phyloP scores from a whole-genome alignment of 2,329 filamentous ascomycete species.

The Cordyceps cateniannulata region DNA sequence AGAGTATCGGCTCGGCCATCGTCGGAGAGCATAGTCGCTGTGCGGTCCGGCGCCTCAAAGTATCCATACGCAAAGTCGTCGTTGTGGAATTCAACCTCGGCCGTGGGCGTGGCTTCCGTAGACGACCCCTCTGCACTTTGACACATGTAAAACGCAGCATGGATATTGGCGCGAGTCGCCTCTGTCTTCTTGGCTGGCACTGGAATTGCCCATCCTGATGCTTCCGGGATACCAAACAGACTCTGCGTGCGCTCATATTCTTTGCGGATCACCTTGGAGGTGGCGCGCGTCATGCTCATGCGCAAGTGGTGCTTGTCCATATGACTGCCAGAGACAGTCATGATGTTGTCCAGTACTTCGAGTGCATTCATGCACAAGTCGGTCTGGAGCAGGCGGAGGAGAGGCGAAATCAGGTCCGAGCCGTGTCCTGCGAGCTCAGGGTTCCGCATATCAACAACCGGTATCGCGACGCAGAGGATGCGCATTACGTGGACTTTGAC shows the following conservation, averaged over 20 bases:
- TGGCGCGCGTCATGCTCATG: slow-evolving; percentile 95
- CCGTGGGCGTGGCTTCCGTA: slow-evolving; percentile 60
- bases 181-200: slow-evolving; percentile 85
- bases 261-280: slow-evolving; percentile 79
- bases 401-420: slow-evolving; percentile 88
- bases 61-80: slow-evolving; percentile 84
- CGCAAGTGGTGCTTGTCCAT: slow-evolving; percentile 92
- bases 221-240: slow-evolving; percentile 92
- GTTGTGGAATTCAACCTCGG: slow-evolving; percentile 85
- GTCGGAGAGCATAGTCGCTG: slow-evolving; percentile 90
- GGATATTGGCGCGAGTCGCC: slow-evolving; percentile 82
- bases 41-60: slow-evolving; percentile 64
- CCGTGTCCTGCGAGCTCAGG: slow-evolving; percentile 85
- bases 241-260: slow-evolving; percentile 94
- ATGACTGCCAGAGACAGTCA: slow-evolving; percentile 84
- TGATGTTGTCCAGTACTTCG: slow-evolving; percentile 87
- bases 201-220: slow-evolving; percentile 93
- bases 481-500: slow-evolving; percentile 92
- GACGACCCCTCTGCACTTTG: slow-evolving; percentile 56
- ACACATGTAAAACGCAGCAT: slow-evolving; percentile 93
- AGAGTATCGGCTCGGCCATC: slow-evolving; percentile 66
- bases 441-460: slow-evolving; percentile 88
- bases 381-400: slow-evolving; percentile 83
- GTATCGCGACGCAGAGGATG: slow-evolving; percentile 76
- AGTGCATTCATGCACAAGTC: slow-evolving; percentile 91